A percentile compares a stretch with the other conserved stretches of the same genome.
phyloP scores from a whole-genome alignment of 1,284 basidiomycete genomes.

The Megacollybia platyphylla region DNA sequence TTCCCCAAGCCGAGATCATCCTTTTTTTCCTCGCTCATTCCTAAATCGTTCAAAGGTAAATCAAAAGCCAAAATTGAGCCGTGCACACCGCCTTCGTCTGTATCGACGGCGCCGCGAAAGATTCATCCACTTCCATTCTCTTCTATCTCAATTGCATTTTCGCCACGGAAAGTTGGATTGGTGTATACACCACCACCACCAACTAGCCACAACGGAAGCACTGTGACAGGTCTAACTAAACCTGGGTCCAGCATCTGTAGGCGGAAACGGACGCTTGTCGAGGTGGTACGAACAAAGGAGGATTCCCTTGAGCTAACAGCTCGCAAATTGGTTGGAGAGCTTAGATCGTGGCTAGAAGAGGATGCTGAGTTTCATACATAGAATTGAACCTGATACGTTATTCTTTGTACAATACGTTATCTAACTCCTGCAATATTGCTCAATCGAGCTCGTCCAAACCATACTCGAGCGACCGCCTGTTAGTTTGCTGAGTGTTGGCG shows the following conservation, averaged over 20 bases:
- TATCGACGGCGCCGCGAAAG: neutral
- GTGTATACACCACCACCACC: constrained; percentile 15
- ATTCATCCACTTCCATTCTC: constrained; percentile 24
- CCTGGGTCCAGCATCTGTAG: no score
- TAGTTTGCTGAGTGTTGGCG: no score
- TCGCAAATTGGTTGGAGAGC: constrained; percentile 8
- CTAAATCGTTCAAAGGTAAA: neutral
- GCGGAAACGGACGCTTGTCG: constrained; percentile 30
- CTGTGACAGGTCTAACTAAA: no score
- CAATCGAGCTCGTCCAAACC: no score
- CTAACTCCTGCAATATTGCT: no score
- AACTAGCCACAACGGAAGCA: no score
- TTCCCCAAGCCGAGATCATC: neutral
- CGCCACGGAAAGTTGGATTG: constrained; percentile 30
- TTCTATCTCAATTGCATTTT: constrained; percentile 29
- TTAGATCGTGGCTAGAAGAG: neutral
- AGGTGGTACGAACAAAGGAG: constrained; percentile 24
- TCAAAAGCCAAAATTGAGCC: constrained; percentile 1
- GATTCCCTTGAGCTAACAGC: constrained; percentile 34
- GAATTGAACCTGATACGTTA: constrained; percentile 5
- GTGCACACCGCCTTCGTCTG: neutral
- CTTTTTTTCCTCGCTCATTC: constrained; percentile 1
- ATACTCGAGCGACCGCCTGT: no score
- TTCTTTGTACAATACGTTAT: no score
- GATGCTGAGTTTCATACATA: neutral